Conservation (phyloP, 2,329 filamentous ascomycete genomes). For the Triangularia verruculosa region DNA sequence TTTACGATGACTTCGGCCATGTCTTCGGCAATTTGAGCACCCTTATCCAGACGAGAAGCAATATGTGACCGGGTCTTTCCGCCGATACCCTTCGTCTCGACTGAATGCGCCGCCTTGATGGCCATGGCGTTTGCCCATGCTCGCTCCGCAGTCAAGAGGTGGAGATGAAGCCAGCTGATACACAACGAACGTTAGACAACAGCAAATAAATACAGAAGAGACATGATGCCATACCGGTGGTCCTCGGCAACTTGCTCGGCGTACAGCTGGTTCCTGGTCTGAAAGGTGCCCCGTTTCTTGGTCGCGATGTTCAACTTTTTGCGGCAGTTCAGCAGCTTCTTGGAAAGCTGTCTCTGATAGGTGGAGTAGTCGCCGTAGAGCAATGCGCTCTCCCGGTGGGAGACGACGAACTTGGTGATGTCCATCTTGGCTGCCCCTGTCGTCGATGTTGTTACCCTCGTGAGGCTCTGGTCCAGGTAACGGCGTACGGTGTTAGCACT, state of each 20-base stretch:
- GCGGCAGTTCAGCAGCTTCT: slow-evolving; percentile 76
- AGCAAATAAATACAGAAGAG: neutral
- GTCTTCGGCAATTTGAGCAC: slow-evolving; percentile 64
- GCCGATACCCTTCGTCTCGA: slow-evolving; percentile 75
- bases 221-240: slow-evolving; percentile 59
- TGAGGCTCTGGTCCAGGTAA: neutral
- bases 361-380: slow-evolving; percentile 84
- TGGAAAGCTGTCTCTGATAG: slow-evolving; percentile 76
- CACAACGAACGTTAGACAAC: slow-evolving; percentile 11
- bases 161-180: slow-evolving; percentile 68
- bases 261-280: slow-evolving; percentile 66
- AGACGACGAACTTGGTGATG: slow-evolving; percentile 80
- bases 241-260: slow-evolving; percentile 72
- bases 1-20: slow-evolving; percentile 65
- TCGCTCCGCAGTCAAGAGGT: slow-evolving; percentile 82
- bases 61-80: slow-evolving; percentile 84
- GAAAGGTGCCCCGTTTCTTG: slow-evolving; percentile 82
- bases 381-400: slow-evolving; percentile 76
- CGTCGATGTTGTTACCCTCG: neutral
- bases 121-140: slow-evolving; percentile 96
- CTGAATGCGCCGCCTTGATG: slow-evolving; percentile 79
- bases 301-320: slow-evolving; percentile 83
- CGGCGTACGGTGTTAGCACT: neutral
- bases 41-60: slow-evolving; percentile 81
- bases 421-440: slow-evolving; percentile 60